Conservation (phyloP, 169 alveolate genomes). For the Eimeria nieschulzi region DNA sequence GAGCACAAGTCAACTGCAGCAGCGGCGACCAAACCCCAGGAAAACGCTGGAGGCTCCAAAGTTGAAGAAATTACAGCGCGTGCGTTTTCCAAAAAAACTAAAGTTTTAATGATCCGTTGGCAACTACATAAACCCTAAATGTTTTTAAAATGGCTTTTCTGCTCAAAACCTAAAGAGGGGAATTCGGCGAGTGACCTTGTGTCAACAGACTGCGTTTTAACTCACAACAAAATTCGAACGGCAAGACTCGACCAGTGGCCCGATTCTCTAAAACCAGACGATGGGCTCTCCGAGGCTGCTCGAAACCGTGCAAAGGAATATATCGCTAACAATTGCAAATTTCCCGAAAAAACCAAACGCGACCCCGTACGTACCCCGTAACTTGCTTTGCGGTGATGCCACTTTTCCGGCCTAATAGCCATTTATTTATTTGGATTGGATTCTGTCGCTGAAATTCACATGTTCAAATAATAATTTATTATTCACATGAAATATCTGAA, state of each 20-base stretch:
- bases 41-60: neutral
- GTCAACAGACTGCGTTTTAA: neutral
- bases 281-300: neutral
- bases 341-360: neutral
- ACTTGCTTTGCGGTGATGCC: too few species aligned
- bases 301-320: neutral
- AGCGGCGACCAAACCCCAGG: neutral
- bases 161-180: neutral
- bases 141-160: too few species aligned
- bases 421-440: too few species aligned
- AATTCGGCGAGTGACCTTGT: neutral
- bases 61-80: constrained; percentile 39
- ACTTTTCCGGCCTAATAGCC: too few species aligned
- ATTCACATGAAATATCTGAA: too few species aligned
- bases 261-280: neutral
- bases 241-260: constrained; percentile 19
- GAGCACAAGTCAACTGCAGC: neutral
- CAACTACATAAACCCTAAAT: neutral
- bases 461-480: too few species aligned
- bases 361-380: neutral
- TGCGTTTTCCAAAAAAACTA: neutral
- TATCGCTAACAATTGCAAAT: neutral
- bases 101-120: too few species aligned
- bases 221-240: constrained; percentile 5
- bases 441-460: too few species aligned